Evolutionary conservation across 805 yeast species (phyloP).

Genomic region (Starmerella khaoyaiensis): DNA sequence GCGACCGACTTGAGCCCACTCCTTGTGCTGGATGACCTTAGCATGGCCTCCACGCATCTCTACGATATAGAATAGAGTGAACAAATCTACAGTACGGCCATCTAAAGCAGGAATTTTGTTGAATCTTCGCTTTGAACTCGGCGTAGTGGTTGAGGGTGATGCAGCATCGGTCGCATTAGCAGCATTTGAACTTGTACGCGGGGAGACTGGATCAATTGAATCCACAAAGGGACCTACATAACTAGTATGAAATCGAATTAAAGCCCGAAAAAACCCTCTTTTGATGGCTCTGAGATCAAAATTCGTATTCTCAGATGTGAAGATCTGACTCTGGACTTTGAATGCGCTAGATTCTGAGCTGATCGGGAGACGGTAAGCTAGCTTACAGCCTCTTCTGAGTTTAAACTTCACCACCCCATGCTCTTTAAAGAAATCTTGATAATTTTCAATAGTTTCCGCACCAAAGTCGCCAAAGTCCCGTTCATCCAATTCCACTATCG

Average conservation of each 20-base stretch:
- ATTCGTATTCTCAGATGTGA: neutral
- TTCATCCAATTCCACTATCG: neutral
- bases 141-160: neutral
- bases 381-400: neutral
- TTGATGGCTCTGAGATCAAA: constrained; percentile 4
- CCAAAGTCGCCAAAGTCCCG: constrained; percentile 3
- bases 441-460: constrained; percentile 1
- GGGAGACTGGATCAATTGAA: no score
- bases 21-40: constrained; percentile 47
- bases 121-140: neutral
- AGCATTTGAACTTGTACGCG: constrained; percentile 1
- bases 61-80: constrained; percentile 44
- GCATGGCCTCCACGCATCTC: constrained; percentile 53
- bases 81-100: constrained; percentile 52
- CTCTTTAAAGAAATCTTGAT: neutral
- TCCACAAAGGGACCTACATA: no score
- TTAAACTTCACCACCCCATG: constrained; percentile 8
- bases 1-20: constrained; percentile 75
- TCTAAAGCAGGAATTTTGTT: constrained; percentile 46
- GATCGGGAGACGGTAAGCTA: constrained; percentile 3
- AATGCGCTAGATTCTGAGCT: constrained; percentile 7
- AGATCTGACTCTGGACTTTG: constrained; percentile 4
- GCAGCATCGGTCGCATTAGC: neutral
- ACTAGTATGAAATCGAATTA: constrained; percentile 11
- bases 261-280: constrained; percentile 13